Percentiles rank a stretch among this genome's conserved stretches.
These are phyloP conservation scores for Rheum nobile DNA, from an alignment of 148 eudicot genomes.

Conservation along the genomic window DNA sequence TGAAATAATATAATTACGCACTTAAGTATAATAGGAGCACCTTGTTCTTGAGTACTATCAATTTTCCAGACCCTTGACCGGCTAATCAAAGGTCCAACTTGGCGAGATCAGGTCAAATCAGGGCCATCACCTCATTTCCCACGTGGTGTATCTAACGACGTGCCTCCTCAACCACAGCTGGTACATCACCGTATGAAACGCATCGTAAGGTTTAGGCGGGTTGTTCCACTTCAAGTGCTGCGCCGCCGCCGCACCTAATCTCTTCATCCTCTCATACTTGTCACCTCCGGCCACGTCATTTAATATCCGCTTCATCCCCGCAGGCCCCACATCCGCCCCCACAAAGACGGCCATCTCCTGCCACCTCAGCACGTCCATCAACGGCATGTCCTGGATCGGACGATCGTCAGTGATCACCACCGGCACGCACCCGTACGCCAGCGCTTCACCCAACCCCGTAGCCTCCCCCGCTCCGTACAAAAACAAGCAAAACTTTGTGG, in stretches of 20 bases:
- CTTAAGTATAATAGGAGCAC: too few species aligned
- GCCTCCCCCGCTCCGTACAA: constrained; percentile 32
- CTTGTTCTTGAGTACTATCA: background rate
- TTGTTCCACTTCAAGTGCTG: constrained; percentile 56
- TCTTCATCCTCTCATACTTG: constrained; percentile 43
- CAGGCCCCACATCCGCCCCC: constrained; percentile 21
- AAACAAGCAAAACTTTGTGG: constrained; percentile 52
- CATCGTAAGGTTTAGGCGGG: constrained; percentile 53
- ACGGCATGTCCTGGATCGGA: constrained; percentile 78
- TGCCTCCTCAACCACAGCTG: constrained; percentile 82
- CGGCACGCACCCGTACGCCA: constrained; percentile 67
- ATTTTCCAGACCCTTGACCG: background rate
- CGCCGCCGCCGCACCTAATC: constrained; percentile 44
- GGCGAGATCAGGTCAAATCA: background rate
- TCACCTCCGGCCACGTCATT: constrained; percentile 22
- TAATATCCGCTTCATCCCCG: constrained; percentile 27
- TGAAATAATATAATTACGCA: too few species aligned
- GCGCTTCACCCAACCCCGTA: constrained; percentile 36
- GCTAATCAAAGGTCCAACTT: background rate
- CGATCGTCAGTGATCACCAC: constrained; percentile 63
- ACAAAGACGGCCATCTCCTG: constrained; percentile 58
- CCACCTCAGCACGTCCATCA: constrained; percentile 81
- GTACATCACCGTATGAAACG: constrained; percentile 81
- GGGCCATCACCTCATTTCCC: background rate
- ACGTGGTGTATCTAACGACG: constrained; percentile 40